Evolutionary conservation across 1,284 basidiomycete species (phyloP).

Genomic region (Cystobasidiaceae sp.): DNA sequence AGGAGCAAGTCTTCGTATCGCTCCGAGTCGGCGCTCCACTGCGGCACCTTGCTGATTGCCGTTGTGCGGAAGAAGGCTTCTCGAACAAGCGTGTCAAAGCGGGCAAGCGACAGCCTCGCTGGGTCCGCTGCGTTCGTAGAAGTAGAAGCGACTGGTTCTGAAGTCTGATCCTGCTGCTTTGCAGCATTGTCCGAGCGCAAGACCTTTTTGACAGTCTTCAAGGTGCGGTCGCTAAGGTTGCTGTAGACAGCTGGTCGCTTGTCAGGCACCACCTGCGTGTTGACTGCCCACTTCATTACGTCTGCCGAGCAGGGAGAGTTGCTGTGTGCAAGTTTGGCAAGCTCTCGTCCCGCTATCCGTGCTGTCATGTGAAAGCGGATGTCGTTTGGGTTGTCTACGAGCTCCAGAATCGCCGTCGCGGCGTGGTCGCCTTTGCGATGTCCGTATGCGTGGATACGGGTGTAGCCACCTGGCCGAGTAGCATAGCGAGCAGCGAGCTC

Average conservation of each 20-base stretch:
- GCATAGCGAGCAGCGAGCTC: constrained; percentile 77
- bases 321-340: constrained; percentile 31
- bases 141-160: neutral
- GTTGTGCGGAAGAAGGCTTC: constrained; percentile 21
- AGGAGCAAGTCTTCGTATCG: constrained; percentile 5
- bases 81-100: constrained; percentile 11
- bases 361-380: constrained; percentile 79
- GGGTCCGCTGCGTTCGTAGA: neutral
- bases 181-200: too few species aligned
- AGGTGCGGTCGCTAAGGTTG: constrained; percentile 4
- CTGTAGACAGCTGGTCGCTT: neutral
- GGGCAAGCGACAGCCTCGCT: neutral
- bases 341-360: constrained; percentile 72
- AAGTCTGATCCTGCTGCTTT: too few species aligned
- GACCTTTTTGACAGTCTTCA: constrained; percentile 3
- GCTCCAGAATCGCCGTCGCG: constrained; percentile 80
- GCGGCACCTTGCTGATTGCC: constrained; percentile 22
- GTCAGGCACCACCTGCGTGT: neutral
- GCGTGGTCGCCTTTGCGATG: constrained; percentile 88
- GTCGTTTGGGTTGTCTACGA: constrained; percentile 91
- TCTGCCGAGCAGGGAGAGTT: neutral
- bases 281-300: constrained; percentile 10
- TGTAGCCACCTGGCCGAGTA: constrained; percentile 85
- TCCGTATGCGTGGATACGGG: constrained; percentile 85
- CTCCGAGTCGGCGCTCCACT: constrained; percentile 7